phyloP scores from a whole-genome alignment of 73 alveolate genomes.

The Chromera velia region DNA sequence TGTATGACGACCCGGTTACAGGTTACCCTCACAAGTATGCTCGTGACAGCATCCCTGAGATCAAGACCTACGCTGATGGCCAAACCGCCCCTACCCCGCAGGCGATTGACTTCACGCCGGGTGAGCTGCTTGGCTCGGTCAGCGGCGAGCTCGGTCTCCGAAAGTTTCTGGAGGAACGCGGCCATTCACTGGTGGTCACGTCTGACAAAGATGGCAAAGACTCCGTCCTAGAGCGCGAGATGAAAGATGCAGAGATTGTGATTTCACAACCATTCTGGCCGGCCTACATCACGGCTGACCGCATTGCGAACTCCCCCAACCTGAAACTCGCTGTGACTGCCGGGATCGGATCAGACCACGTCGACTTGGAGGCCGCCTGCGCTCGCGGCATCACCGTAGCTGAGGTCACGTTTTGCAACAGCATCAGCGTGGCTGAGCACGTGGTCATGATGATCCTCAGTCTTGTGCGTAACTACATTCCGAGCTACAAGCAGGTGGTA shows the following conservation, averaged over 20 bases:
- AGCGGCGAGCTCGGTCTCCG: conserved; percentile 12
- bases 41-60: conserved; percentile 9
- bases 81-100: conserved; percentile 22
- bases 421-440: conserved; percentile 30
- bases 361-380: conserved; percentile 17
- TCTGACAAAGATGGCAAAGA: conserved; percentile 24
- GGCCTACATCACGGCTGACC: conserved; percentile 35
- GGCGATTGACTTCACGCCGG: conserved; percentile 17
- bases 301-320: conserved; percentile 19
- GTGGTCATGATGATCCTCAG: conserved; percentile 23
- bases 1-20: conserved; percentile 13
- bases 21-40: neutral
- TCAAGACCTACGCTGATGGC: conserved; percentile 12
- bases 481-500: conserved; percentile 8
- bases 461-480: conserved; percentile 25
- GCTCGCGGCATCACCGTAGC: conserved; percentile 26
- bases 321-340: conserved; percentile 28
- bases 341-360: conserved; percentile 24
- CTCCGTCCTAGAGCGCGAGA: conserved; percentile 22
- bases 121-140: conserved; percentile 10
- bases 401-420: conserved; percentile 14
- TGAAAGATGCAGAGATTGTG: conserved; percentile 19
- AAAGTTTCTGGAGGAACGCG: conserved; percentile 7
- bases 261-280: conserved; percentile 40
- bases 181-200: conserved; percentile 21